Conservation (phyloP, 306 rosid genomes). For the Casuarina cunninghamiana region DNA sequence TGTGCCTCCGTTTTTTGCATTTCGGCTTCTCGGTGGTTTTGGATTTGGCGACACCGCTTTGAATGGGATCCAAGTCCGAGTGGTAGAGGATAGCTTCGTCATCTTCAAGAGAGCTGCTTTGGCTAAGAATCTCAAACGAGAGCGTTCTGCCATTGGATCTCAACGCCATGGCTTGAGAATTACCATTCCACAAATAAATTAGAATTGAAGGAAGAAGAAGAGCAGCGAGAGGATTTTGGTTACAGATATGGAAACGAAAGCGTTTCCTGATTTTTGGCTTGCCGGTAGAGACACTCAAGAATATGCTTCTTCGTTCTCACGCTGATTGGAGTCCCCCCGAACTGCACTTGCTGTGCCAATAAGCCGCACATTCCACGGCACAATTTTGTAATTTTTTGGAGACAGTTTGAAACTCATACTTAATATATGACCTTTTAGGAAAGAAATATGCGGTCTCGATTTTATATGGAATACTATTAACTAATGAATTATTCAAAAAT, state of each 20-base stretch:
- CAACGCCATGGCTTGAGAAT: conserved; percentile 52
- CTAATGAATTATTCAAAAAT: no score
- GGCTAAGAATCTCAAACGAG: conserved; percentile 71
- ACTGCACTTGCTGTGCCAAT: no score
- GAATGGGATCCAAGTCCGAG: conserved; percentile 38
- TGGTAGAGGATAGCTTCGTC: conserved; percentile 27
- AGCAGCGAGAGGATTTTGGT: background rate
- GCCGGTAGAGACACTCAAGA: background rate
- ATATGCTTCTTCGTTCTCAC: background rate
- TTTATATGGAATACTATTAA: no score
- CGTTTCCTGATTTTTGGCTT: background rate
- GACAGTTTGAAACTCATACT: no score
- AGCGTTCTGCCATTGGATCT: conserved; percentile 57
- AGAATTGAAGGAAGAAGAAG: background rate
- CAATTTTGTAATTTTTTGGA: no score
- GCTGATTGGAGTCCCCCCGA: no score
- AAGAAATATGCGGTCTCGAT: no score
- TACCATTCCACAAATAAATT: background rate
- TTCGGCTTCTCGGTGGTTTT: conserved; percentile 15
- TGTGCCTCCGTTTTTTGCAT: conserved; percentile 60
- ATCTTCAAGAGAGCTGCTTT: conserved; percentile 31
- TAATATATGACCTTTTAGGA: no score
- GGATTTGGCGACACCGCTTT: conserved; percentile 19
- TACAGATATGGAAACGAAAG: background rate
- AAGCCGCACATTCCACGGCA: no score